Base-by-base conservation (phyloP, 2,329 filamentous ascomycete genomes). In the Purpureocillium lavendulum region DNA sequence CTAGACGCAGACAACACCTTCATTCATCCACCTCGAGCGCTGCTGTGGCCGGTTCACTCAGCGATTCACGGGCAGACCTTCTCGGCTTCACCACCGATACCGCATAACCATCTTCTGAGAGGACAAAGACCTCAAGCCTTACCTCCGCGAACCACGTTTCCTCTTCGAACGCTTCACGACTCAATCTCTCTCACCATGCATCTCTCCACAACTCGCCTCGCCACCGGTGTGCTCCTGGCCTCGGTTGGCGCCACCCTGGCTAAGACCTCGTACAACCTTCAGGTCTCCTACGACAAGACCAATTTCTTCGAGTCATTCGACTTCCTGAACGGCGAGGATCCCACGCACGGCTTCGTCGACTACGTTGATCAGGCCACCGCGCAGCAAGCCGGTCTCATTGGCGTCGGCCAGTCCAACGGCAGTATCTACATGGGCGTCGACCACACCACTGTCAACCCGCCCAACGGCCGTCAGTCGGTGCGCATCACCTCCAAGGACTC, bases 321-420 rank as follows among this genome's bases (percentile, higher is more conserved):
- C 41, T 80, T 81, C 61, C 80, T 71, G 59, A 64, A 56, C 38
- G 61, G 57, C 4, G 43, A 61, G 0, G 87, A 92, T 52, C 86
- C 86, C 0, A 92, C 86, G 2, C 51, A 80, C 45, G 87, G 86
- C 26, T 87, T 80, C 51, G 86, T 92, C 49, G 62, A 75, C 44
- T 92, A 88, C 52, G 71, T 80, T 39, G 65, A 75, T 47, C 67
- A 71, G 37, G 42, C 56, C n/a, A 73, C 70, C 2, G 84, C 85
- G 40, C 71, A 73, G 43, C 53, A 57, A n/a, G 57, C 62, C 30
- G 70, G 71, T 13, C 68, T 88, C 8, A 77, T 81, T 45, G 73
- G 72, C 45, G 75, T 69, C 46, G 58, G 34, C 24, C 16, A 34
- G 14, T 6, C 67, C 36, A 64, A 72, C 40, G 64, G 66, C 40